Percentiles rank a stretch among this genome's conserved stretches.
Conservation (phyloP, 257 asterid species). For the Solanum dulcamara region DNA sequence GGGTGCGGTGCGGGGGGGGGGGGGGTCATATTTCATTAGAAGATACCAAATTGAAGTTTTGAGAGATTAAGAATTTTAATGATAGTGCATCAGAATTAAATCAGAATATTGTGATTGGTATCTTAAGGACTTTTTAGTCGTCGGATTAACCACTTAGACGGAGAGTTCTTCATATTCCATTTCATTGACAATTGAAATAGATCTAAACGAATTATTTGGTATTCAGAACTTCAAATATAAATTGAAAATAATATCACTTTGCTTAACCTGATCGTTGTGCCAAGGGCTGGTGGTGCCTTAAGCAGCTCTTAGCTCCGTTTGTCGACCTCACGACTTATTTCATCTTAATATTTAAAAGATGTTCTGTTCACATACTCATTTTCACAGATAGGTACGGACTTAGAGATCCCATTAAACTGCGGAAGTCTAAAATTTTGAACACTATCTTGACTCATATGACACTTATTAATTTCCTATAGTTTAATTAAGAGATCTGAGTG, state of each 20-base stretch:
- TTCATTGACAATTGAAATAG: not conserved
- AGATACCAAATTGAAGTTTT: not conserved
- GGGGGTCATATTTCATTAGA: not conserved
- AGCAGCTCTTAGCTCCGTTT: not conserved
- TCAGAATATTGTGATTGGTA: not conserved
- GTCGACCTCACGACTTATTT: too few species aligned
- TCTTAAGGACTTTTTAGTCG: not conserved
- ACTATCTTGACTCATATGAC: not conserved
- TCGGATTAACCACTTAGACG: too few species aligned
- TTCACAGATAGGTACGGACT: too few species aligned
- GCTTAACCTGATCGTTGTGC: too few species aligned
- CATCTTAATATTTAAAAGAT: too few species aligned
- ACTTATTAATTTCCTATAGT: not conserved
- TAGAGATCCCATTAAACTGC: too few species aligned
- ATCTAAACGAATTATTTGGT: fast-evolving
- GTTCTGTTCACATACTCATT: too few species aligned
- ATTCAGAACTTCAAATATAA: too few species aligned
- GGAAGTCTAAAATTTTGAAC: not conserved
- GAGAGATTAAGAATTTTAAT: not conserved
- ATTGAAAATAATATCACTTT: too few species aligned
- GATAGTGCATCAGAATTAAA: not conserved
- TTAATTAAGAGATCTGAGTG: not conserved
- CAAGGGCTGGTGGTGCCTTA: not conserved
- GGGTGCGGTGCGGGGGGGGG: not conserved
- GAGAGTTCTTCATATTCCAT: too few species aligned